Percentiles rank a stretch among this genome's conserved stretches.
Conservation (phyloP, 306 rosid species). For the Rosa multiflora region DNA sequence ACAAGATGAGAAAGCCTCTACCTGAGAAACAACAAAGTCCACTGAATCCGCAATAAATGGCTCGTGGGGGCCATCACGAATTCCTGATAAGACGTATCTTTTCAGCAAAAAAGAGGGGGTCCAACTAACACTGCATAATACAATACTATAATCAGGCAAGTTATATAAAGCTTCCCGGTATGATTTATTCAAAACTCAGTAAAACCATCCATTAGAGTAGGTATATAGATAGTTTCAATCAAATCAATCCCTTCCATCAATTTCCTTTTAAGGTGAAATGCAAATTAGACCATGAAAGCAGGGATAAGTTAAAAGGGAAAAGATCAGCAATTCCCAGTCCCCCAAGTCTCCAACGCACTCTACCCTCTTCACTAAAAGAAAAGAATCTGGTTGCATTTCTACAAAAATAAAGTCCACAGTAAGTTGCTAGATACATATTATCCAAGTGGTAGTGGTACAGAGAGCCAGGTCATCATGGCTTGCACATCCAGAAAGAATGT, state of each 20-base stretch:
- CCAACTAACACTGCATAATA: slow-evolving; percentile 86
- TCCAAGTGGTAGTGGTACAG: neutral
- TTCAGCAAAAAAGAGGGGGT: slow-evolving; percentile 96
- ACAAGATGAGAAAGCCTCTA: slow-evolving; percentile 33
- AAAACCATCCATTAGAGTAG: neutral
- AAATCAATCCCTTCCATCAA: neutral
- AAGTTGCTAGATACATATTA: neutral
- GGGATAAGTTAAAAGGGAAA: neutral
- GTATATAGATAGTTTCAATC: neutral
- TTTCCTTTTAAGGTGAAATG: neutral
- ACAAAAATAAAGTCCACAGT: neutral
- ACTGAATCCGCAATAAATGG: slow-evolving; percentile 99
- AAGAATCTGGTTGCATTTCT: neutral
- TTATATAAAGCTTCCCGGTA: neutral
- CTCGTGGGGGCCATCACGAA: slow-evolving; percentile 97
- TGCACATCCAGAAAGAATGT: neutral
- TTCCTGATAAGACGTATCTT: slow-evolving; percentile 94
- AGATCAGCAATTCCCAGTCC: neutral
- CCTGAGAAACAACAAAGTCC: slow-evolving; percentile 99
- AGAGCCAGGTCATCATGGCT: neutral
- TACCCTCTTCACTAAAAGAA: neutral
- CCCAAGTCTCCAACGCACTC: neutral
- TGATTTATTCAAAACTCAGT: neutral
- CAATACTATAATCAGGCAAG: slow-evolving; percentile 32
- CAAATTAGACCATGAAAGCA: neutral